Percentiles rank a stretch among this genome's conserved stretches.
Conservation (phyloP, 2,329 filamentous ascomycete species). For the Xylariaceae sp. region DNA sequence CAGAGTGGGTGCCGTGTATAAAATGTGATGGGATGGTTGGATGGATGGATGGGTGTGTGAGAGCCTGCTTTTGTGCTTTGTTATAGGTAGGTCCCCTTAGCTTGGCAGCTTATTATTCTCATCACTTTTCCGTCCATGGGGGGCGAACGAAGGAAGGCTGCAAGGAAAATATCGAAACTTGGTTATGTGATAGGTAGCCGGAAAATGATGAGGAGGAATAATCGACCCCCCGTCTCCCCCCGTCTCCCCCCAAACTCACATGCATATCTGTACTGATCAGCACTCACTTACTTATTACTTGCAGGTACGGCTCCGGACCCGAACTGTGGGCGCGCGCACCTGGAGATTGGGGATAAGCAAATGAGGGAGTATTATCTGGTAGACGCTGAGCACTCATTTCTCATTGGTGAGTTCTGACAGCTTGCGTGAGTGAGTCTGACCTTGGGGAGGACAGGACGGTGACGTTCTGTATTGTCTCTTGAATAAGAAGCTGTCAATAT, state of each 20-base stretch:
- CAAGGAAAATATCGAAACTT: neutral
- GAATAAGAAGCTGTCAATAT: neutral
- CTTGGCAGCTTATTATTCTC: constrained; percentile 5
- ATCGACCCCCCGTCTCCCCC: no score
- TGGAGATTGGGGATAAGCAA: neutral
- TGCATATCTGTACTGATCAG: constrained; percentile 21
- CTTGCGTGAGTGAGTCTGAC: neutral
- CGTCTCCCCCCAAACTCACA: constrained; percentile 10
- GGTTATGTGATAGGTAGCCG: neutral
- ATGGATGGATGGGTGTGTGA: neutral
- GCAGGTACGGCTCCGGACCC: constrained; percentile 11
- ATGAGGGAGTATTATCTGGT: neutral
- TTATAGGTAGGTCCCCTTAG: neutral
- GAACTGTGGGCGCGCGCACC: constrained; percentile 3
- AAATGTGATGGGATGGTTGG: neutral
- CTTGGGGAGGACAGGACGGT: neutral
- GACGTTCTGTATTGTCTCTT: neutral
- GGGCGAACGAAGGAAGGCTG: neutral
- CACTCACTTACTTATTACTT: constrained; percentile 16
- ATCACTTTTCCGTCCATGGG: neutral
- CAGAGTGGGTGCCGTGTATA: neutral
- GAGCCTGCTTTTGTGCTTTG: neutral
- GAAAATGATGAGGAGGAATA: neutral
- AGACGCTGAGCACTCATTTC: neutral
- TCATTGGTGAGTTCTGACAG: neutral